Percentiles rank a stretch among this genome's conserved stretches.
Conservation (phyloP, 2,329 filamentous ascomycete species). For the Penicillium carneum region DNA sequence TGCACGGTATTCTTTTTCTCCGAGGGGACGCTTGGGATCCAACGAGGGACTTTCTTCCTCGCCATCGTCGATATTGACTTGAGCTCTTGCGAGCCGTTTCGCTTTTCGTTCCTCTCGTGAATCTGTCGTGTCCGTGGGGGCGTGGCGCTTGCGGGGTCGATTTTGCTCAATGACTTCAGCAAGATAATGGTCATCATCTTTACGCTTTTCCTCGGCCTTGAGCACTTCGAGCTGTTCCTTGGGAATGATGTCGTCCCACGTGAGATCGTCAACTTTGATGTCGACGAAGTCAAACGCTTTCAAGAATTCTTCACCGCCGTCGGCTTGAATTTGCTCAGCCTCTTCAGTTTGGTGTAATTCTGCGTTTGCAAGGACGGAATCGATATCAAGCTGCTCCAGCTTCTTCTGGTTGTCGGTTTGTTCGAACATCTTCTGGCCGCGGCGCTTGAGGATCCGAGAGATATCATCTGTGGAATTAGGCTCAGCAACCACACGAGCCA, state of each 20-base stretch:
- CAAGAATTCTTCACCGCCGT: slow-evolving; percentile 96
- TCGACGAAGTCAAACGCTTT: slow-evolving; percentile 90
- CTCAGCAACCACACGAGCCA: slow-evolving; percentile 73
- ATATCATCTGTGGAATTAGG: slow-evolving; percentile 93
- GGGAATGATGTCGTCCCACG: slow-evolving; percentile 98
- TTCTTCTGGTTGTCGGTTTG: slow-evolving; percentile 96
- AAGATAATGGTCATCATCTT: slow-evolving; percentile 81
- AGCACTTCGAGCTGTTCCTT: slow-evolving; percentile 88
- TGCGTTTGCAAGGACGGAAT: slow-evolving; percentile 93
- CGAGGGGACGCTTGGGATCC: slow-evolving; percentile 88
- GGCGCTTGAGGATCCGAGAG: slow-evolving; percentile 92
- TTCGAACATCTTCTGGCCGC: slow-evolving; percentile 99
- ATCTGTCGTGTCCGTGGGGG: slow-evolving; percentile 60
- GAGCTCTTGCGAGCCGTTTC: slow-evolving; percentile 74
- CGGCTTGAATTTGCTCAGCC: slow-evolving; percentile 90
- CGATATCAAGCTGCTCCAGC: slow-evolving; percentile 95
- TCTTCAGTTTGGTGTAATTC: slow-evolving; percentile 97
- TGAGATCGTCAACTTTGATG: slow-evolving; percentile 89
- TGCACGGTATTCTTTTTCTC: slow-evolving; percentile 90
- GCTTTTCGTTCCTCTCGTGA: slow-evolving; percentile 70
- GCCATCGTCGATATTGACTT: slow-evolving; percentile 70
- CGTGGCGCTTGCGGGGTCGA: slow-evolving; percentile 76
- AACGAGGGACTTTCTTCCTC: slow-evolving; percentile 69
- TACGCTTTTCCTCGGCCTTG: slow-evolving; percentile 86
- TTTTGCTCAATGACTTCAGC: slow-evolving; percentile 83